Evolutionary conservation across 1,284 basidiomycete species (phyloP), one percentile per base, ranked within the genome.

Genomic region (Leccinum pachyderme): DNA sequence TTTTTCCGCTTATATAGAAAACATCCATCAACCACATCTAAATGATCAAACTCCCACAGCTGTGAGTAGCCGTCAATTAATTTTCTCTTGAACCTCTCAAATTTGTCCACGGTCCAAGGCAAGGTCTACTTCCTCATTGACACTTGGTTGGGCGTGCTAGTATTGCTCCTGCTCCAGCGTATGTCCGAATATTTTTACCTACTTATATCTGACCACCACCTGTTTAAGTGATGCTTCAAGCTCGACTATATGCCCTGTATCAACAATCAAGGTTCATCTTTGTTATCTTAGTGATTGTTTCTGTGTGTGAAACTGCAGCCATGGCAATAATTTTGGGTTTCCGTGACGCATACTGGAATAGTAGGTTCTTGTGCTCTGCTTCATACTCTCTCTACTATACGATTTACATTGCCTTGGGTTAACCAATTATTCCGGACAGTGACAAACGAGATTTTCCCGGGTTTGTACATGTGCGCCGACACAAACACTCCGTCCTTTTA

Each of bases 401-500:
- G 4, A 8, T 11, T 31, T 31, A 2, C 11, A 2, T 31, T 31
- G 9, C 8, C 29, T 7, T 18, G 35, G n/a, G 7, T 2, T 37
- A n/a, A 7, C 35, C 35, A 7, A 37, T n/a, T n/a, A 5, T 8
- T 33, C 27, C 6, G 8, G 25, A 13, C 8, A 65, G 63, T 49
- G 22, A 31, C 46, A 6, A 55, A 66, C 25, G 32, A 66, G 37
- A 28, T 59, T 2, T 2, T n/a, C 18, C 4, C 18, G 11, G 53
- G 59, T 3, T 15, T 57, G 4, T 48, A 55, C 31, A 60, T 64
- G 24, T 68, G 63, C n/a, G 33, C 65, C 1, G 12, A 61, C 41
- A 39, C 22, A 18, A 27, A 4, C 3, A 35, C 18, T 0, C 55
- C 61, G 3, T 22, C 55, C 1, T 63, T 55, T 50, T 65, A 32